phyloP scores from a whole-genome alignment of 495 filamentous ascomycete genomes.

The Podospora fimiseda region DNA sequence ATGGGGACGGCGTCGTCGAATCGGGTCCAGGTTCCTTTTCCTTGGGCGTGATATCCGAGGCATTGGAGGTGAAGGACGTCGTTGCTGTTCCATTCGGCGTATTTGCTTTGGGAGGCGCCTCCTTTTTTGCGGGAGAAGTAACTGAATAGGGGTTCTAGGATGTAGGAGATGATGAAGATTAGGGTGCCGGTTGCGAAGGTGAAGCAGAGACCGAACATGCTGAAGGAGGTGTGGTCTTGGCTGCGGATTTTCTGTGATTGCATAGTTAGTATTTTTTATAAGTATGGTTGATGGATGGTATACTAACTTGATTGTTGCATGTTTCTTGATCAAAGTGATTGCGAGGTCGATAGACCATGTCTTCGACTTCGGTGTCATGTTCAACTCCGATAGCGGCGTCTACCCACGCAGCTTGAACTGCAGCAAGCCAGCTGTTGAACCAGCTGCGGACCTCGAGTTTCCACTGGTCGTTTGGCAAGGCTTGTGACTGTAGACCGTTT shows the following conservation, averaged over 20 bases:
- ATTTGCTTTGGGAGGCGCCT: neutral
- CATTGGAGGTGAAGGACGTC: conserved; percentile 17
- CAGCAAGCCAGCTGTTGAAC: too few species aligned
- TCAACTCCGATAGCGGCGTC: neutral
- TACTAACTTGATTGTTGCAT: neutral
- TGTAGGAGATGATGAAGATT: conserved; percentile 10
- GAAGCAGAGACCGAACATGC: conserved; percentile 13
- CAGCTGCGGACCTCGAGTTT: too few species aligned
- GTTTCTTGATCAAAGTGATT: too few species aligned
- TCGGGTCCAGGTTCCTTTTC: conserved; percentile 4
- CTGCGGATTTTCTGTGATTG: conserved; percentile 12
- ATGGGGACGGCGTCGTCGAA: neutral
- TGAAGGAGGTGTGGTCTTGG: conserved; percentile 13
- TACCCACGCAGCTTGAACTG: neutral
- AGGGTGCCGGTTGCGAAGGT: conserved; percentile 9
- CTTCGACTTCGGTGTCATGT: too few species aligned
- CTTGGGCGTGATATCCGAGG: conserved; percentile 11
- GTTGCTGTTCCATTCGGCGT: conserved; percentile 16
- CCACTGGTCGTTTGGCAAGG: too few species aligned
- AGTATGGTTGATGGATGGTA: neutral
- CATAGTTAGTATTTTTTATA: neutral
- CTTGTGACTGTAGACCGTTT: too few species aligned
- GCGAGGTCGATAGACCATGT: too few species aligned
- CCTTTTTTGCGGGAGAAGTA: too few species aligned
- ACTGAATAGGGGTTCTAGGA: conserved; percentile 11